These are phyloP conservation scores for Crithidia thermophila DNA, from an alignment of 208 protist genomes.

Conservation along the genomic window DNA sequence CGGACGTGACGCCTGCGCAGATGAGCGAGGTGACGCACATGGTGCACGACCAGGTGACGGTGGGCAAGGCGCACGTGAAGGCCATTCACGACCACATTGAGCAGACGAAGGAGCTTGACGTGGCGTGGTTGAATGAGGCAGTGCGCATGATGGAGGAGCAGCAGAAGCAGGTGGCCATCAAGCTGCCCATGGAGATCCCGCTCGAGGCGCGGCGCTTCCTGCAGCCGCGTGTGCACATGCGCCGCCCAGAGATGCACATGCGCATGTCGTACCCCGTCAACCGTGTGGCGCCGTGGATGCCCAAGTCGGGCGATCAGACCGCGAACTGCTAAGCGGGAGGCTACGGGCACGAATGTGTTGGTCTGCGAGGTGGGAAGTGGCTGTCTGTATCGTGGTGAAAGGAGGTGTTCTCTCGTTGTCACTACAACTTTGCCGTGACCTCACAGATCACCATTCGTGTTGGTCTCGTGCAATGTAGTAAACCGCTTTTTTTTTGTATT, in stretches of 20 bases:
- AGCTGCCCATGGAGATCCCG: constrained; percentile 81
- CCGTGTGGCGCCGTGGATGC: constrained; percentile 90
- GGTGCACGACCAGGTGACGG: constrained; percentile 62
- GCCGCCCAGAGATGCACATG: constrained; percentile 89
- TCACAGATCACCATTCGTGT: too few relatives aligned
- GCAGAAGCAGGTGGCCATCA: constrained; percentile 82
- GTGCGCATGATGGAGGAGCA: constrained; percentile 76
- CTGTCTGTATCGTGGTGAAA: constrained; percentile 1
- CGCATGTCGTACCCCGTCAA: constrained; percentile 88
- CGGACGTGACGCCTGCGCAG: constrained; percentile 80
- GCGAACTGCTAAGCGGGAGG: constrained; percentile 68
- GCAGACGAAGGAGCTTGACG: constrained; percentile 65
- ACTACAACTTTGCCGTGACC: too few relatives aligned
- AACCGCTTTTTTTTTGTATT: background rate
- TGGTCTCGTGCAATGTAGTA: background rate
- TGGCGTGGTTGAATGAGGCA: constrained; percentile 68
- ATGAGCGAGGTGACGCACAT: constrained; percentile 62
- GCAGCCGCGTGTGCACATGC: constrained; percentile 86
- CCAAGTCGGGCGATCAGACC: constrained; percentile 72
- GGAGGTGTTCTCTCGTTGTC: background rate
- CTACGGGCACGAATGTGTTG: background rate
- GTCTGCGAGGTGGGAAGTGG: background rate
- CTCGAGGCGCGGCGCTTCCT: constrained; percentile 86
- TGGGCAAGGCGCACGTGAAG: constrained; percentile 56
- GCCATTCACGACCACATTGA: constrained; percentile 80